Evolutionary conservation across 2,329 filamentous ascomycete species (phyloP), one percentile per base, ranked within the genome.

Genomic region (Xylariaceae sp.): DNA sequence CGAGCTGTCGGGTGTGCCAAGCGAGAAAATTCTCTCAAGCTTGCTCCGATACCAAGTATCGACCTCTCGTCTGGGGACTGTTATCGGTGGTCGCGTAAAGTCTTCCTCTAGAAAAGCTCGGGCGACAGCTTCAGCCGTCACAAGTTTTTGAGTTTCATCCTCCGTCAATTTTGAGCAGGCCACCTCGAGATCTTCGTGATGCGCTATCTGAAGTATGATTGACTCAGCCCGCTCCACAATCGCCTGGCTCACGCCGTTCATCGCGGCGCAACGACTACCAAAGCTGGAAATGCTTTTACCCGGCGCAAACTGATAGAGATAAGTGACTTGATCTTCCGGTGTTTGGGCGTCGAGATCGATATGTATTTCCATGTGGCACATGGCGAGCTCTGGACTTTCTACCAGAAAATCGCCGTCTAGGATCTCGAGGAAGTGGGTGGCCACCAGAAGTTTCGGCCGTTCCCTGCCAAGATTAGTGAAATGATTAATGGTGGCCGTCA

Each of bases 251-350:
- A 99, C 84, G 1, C 91, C 91, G 64, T 95, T 96, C 70, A 95
- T 81, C 3, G 85, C 84, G 31, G 94, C 94, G 67, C 94, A 97
- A 70, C 81, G 80, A 31, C 85, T 88, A 0, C 94, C 94, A 65
- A 95, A 95, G 66, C 91, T 96, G 11, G 88, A 87, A 6, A 76
- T 83, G 62, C 86, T 92, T 53, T 85, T 79, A 0, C 91, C 91
- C 2, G 75, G 62, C 3, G 71, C 65, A n/a, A 87, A 72, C 31
- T 83, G 86, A 70, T 92, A 95, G 1, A 96, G 78, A 64, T 88
- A 90, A 0, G 80, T 84, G 32, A 91, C 77, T 60, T 88, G 84
- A 1, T 88, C 78, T 30, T 85, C 80, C 2, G 73, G 64, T 4
- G 75, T 70, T 0, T 72, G 66, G 2, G 80, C 77, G 1, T 78